Evolutionary conservation across 1,284 basidiomycete genomes (phyloP), one percentile per base, ranked within the genome.

Genomic region (Filobasidium uniguttulatum): DNA sequence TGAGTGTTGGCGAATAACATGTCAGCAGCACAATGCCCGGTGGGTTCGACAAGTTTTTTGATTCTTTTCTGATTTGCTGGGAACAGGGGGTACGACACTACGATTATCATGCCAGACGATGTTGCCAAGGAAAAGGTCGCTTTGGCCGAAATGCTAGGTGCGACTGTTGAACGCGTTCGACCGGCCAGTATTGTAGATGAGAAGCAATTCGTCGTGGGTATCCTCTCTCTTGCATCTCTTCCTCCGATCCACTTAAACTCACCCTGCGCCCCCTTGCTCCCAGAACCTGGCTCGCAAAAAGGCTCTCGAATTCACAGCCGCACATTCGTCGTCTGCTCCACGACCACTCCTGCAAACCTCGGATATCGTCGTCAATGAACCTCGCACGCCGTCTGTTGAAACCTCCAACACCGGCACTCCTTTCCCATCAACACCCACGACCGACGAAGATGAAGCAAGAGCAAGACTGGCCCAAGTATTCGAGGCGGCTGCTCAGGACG

Each of bases 111-210:
- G 80, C 88, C 89, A 0, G 88, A 93, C 62, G 88, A 93, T 63
- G 83, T 97, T 4, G 86, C 91, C 0, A 75, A 81, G 46, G 93
- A 98, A 66, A 97, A 97, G 64, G 81, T 68, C 1, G 81, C 85
- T 57, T 80, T 88, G 0, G 72, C 98, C 12, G 73, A 79, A 47
- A 80, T 84, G 1, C 79, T 97, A 0, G 93, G 91, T 3, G 91
- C 93, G 0, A 73, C 80, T 22, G 84, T 98, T 2, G 83, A 88
- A 61, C 77, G 82, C 44, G 85, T 90, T 22, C 72, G 84, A 33
- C 86, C 86, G 3, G 83, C 85, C 1, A 90, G 87, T 58, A 91
- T 93, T 50, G 82, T 94, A 5, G 88, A 94, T 70, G 85, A 88
- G 67, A 89, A 88, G 62, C 90, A 94, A 76, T 88, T 85, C 55